A percentile compares a stretch with the other conserved stretches of the same genome.
Evolutionary conservation across 257 asterid genomes (phyloP).

Genomic region (Gentiana macrophylla): DNA sequence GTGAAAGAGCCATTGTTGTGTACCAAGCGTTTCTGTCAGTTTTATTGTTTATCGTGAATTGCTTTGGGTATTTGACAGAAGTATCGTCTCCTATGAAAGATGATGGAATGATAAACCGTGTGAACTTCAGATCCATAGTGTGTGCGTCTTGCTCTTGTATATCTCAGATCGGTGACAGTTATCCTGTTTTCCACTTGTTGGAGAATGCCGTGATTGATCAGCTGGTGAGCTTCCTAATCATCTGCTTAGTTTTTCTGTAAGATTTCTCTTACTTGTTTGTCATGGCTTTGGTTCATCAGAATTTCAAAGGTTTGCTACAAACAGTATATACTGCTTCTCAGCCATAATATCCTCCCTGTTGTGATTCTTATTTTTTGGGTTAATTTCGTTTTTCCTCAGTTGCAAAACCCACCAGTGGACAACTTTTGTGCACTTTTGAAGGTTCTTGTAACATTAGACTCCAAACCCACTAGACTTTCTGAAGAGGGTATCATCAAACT

Average conservation of each 20-base stretch:
- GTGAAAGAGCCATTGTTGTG: neutral
- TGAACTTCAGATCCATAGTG: constrained; percentile 41
- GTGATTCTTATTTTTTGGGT: neutral
- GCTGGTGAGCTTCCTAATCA: constrained; percentile 39
- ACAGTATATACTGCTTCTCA: no score
- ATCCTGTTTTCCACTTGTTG: constrained; percentile 55
- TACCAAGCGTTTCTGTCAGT: neutral
- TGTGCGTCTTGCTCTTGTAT: constrained; percentile 40
- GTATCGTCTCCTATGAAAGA: constrained; percentile 15
- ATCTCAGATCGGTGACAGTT: constrained; percentile 62
- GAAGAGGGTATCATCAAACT: constrained; percentile 43
- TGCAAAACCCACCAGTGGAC: constrained; percentile 44
- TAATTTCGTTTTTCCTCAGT: constrained; percentile 21
- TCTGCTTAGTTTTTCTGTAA: neutral
- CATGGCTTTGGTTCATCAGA: neutral
- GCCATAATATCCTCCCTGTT: neutral
- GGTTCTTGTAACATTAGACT: constrained; percentile 52
- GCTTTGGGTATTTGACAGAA: constrained; percentile 37
- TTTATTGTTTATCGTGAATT: neutral
- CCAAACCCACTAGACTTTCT: constrained; percentile 53
- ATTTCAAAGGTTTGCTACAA: neutral
- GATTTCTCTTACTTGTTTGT: neutral
- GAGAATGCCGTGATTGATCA: constrained; percentile 62
- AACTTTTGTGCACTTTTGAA: constrained; percentile 65
- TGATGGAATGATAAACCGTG: constrained; percentile 37